Percentiles rank a stretch among this genome's conserved stretches.
Conservation (phyloP, 78 protist genomes). For the Chrysochromulina tobinii region DNA sequence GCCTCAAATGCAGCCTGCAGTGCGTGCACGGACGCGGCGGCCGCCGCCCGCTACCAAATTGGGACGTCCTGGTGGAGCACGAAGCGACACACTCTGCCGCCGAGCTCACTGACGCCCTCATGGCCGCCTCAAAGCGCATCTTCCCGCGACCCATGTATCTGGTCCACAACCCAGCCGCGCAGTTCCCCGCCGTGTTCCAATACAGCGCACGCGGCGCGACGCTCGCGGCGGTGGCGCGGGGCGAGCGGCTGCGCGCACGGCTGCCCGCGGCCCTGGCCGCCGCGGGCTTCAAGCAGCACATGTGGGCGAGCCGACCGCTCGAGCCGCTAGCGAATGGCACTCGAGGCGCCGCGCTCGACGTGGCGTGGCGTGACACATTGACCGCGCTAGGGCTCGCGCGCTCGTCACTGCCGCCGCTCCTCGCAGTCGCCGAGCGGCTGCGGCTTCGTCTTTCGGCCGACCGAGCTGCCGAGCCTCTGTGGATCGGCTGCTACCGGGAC, state of each 20-base stretch:
- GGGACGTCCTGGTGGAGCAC: slow-evolving; percentile 14
- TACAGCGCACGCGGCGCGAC: background rate
- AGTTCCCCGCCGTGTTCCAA: background rate
- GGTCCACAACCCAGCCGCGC: background rate
- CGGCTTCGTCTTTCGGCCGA: too few relatives aligned
- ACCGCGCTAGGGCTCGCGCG: background rate
- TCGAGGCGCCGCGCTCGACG: background rate
- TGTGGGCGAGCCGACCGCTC: background rate
- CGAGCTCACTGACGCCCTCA: background rate
- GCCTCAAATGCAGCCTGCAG: background rate
- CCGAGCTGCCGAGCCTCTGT: background rate
- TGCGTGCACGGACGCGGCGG: background rate
- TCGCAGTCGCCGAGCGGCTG: background rate
- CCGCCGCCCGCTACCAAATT: background rate
- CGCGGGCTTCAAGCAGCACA: background rate
- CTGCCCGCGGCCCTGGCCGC: background rate
- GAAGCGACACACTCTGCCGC: background rate
- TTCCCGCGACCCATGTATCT: background rate
- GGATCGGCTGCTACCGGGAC: slow-evolving; percentile 3
- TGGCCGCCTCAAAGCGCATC: background rate
- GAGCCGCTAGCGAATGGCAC: background rate
- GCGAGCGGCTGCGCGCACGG: background rate
- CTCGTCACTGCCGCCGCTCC: background rate
- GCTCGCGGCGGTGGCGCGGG: background rate
- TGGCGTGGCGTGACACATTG: background rate